Evolutionary conservation across 192 early-diverging fungal genomes (phyloP), one percentile per base, ranked within the genome.

Genomic region (Podochytrium sp.): DNA sequence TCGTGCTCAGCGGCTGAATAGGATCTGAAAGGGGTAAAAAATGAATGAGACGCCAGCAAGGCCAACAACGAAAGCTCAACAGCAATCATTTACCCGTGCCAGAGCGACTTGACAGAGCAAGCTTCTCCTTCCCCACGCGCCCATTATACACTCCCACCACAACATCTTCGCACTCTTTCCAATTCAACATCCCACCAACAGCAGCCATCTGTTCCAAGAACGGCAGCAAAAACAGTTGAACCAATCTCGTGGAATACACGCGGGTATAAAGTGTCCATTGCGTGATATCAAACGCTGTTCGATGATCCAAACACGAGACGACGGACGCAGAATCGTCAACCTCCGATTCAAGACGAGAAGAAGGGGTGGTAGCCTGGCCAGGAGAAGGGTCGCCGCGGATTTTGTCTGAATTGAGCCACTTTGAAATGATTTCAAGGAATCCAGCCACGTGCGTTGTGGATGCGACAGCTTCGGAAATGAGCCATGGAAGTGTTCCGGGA

Each of bases 111-210:
- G 43, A 20, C 20, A 47, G 7, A 12, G 43, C 7, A 7, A 7
- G 5, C 40, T 51, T 69, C 33, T 55, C 66, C 35, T 69, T 69
- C 25, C 27, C 66, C 12, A 69, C 14, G 1, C 66, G 10, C 6
- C 66, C 66, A 55, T 69, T 69, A 35, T 69, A 69, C 10, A 55
- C 66, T 18, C 66, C 47, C n/a, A 56, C 29, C 12, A 69, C 35
- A 10, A 69, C 34, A 34, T 69, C 38, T 0, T 12, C 49, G 51
- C 66, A 69, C 51, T 51, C 66, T 18, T 34, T 56, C 66, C 50
- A 55, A 56, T 69, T 69, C 29, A 25, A 7, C 20, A 18, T 23
- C 20, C 66, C 66, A 25, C 66, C 66, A 55, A 69, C 7, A 5
- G 27, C 66, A 69, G 51, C 49, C 25, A 69, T 25, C 29, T 69